Conservation (phyloP, 352 stramenopile genomes). For the Pythium monospermum region DNA sequence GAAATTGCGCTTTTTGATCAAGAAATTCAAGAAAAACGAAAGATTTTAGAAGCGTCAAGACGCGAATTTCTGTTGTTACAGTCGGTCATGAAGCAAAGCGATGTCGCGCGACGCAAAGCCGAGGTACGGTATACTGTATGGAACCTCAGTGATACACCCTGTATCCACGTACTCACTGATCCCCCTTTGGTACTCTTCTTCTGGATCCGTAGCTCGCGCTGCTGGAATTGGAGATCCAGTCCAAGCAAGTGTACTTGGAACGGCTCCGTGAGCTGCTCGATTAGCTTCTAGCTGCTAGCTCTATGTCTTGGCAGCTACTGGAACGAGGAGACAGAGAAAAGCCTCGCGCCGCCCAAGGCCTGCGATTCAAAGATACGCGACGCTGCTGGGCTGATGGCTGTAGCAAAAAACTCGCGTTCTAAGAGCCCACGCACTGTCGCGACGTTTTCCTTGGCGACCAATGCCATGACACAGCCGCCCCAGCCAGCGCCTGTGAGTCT, state of each 20-base stretch:
- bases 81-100: constrained; percentile 36
- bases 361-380: constrained; percentile 35
- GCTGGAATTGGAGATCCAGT: constrained; percentile 60
- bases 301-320: too few relatives aligned
- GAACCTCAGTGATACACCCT: neutral
- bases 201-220: constrained; percentile 38
- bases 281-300: constrained; percentile 4
- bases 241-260: constrained; percentile 58
- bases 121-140: constrained; percentile 31
- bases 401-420: neutral
- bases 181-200: neutral
- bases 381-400: neutral
- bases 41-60: constrained; percentile 27
- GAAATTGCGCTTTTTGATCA: constrained; percentile 55
- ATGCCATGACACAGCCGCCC: constrained; percentile 71
- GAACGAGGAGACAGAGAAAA: too few relatives aligned
- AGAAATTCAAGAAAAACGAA: constrained; percentile 43
- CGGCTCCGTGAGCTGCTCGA: constrained; percentile 19
- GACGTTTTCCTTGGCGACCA: constrained; percentile 24
- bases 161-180: neutral
- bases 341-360: constrained; percentile 6
- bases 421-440: neutral
- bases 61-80: constrained; percentile 46
- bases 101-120: constrained; percentile 42
- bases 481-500: constrained; percentile 79